Evolutionary conservation across 1,139 yeast genomes (phyloP).

Genomic region (Taiozyma sp.): DNA sequence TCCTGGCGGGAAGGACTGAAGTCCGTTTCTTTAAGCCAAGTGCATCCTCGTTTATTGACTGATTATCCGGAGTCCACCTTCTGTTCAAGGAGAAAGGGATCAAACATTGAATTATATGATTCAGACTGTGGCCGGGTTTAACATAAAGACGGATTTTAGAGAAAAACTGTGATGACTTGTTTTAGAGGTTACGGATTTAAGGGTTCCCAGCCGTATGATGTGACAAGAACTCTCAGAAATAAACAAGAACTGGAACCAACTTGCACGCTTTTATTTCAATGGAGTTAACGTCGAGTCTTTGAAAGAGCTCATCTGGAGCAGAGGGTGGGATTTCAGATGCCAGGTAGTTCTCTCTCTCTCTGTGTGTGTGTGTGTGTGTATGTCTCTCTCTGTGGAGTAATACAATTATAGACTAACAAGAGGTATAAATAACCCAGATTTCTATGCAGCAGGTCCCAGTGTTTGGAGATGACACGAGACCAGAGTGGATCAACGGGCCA

Average conservation of each 20-base stretch:
- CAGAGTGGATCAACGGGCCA: background rate
- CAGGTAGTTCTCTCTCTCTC: too few species aligned
- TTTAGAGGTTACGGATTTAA: background rate
- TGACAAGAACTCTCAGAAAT: background rate
- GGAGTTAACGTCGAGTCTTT: background rate
- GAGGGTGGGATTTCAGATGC: background rate
- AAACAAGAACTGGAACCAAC: background rate
- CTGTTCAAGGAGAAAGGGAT: background rate
- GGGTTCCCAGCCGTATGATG: background rate
- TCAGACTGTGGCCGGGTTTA: background rate
- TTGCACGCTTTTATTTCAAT: background rate
- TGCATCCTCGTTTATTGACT: too few species aligned
- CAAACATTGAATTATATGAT: background rate
- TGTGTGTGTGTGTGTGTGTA: too few species aligned
- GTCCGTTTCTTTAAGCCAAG: too few species aligned
- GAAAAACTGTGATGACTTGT: background rate
- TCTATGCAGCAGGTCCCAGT: too few species aligned
- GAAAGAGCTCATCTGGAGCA: background rate
- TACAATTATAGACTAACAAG: too few species aligned
- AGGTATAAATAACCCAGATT: too few species aligned
- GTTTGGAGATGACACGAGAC: background rate
- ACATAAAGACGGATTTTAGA: background rate
- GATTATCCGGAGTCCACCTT: background rate
- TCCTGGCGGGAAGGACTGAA: too few species aligned
- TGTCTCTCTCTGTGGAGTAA: too few species aligned